Percentiles rank a stretch among this genome's conserved stretches.
phyloP scores from a whole-genome alignment of 768 basidiomycete genomes.

The Hygrophoropsis aurantiaca region DNA sequence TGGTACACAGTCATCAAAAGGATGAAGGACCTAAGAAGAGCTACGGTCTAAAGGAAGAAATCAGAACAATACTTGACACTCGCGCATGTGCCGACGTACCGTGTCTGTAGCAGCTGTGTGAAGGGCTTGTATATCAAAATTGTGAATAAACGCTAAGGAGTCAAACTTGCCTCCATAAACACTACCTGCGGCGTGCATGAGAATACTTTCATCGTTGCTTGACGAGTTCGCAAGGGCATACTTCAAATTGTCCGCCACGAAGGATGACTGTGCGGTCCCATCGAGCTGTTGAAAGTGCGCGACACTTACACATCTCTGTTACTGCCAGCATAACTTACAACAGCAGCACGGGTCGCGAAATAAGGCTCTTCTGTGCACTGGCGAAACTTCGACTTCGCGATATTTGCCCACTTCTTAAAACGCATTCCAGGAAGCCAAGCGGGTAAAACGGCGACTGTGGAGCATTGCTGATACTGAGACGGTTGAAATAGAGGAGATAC shows the following conservation, averaged over 20 bases:
- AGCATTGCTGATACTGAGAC: too few species aligned
- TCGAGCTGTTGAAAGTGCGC: background rate
- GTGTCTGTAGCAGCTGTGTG: conserved; percentile 11
- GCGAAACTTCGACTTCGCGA: conserved; percentile 10
- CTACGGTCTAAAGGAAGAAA: conserved; percentile 1
- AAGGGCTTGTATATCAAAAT: too few species aligned
- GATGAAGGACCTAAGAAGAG: conserved; percentile 10
- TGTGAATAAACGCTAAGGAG: too few species aligned
- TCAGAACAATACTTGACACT: background rate
- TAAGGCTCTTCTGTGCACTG: conserved; percentile 9
- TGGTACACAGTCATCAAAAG: conserved; percentile 16
- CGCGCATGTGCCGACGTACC: background rate
- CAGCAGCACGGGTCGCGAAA: conserved; percentile 3
- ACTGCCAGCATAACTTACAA: conserved; percentile 1
- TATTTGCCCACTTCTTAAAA: conserved; percentile 32
- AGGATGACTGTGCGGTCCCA: background rate
- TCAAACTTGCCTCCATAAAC: background rate
- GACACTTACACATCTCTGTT: background rate
- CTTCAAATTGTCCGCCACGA: background rate
- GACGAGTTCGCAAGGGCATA: background rate
- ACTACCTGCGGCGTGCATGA: background rate
- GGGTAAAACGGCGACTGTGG: conserved; percentile 37
- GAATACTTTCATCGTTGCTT: background rate
- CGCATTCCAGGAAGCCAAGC: conserved; percentile 43
- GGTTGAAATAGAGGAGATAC: too few species aligned